These are phyloP conservation scores for Henckelia pumila DNA, from an alignment of 257 asterid species.

Conservation along the genomic window DNA sequence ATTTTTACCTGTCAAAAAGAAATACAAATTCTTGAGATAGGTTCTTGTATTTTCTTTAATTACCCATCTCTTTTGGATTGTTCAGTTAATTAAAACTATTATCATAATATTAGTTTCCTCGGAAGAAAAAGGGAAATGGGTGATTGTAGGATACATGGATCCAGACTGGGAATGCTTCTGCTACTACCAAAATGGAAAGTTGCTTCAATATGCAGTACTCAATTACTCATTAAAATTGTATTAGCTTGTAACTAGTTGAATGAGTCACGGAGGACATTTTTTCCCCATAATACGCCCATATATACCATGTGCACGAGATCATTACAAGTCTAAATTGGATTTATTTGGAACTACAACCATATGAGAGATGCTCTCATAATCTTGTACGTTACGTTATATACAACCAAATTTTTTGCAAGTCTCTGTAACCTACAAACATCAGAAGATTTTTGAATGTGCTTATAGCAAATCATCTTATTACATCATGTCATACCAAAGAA, in stretches of 20 bases:
- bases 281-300: neutral
- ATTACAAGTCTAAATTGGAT: too few relatives aligned
- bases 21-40: constrained; percentile 33
- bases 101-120: constrained; percentile 8
- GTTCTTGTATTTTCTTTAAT: constrained; percentile 22
- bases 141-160: neutral
- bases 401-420: neutral
- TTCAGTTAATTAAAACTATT: constrained; percentile 10
- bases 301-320: neutral
- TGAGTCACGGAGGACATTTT: neutral
- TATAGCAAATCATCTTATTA: neutral
- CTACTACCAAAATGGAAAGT: neutral
- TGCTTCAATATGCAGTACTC: neutral
- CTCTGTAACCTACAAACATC: neutral
- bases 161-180: neutral
- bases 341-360: neutral
- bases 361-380: neutral
- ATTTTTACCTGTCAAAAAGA: constrained; percentile 31
- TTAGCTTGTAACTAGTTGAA: neutral
- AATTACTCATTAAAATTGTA: neutral
- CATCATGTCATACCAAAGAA: neutral
- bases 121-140: neutral
- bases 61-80: constrained; percentile 10
- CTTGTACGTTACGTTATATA: too few relatives aligned
- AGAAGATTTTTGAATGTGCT: neutral